Conservation (phyloP, 345 rosid species). For the Lepidium didymum region DNA sequence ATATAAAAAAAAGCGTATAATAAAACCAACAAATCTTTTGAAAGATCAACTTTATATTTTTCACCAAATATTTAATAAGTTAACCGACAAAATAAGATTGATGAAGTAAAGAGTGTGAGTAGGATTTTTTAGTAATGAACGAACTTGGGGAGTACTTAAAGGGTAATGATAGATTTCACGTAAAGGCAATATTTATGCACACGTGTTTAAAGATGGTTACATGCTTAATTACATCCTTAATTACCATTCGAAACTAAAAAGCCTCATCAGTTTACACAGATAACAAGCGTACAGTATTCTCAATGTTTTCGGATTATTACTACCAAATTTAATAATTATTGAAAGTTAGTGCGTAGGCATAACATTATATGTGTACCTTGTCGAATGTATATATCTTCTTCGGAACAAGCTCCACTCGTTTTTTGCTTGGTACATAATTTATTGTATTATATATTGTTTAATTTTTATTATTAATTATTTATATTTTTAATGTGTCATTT, state of each 20-base stretch:
- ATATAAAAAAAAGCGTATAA: not conserved
- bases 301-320: not conserved
- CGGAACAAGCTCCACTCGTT: not conserved
- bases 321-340: not conserved
- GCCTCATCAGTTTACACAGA: not conserved
- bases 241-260: not conserved
- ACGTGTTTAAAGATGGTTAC: not conserved
- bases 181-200: constrained; percentile 12
- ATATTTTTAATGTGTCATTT: not conserved
- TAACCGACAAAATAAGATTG: not conserved
- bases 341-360: not conserved
- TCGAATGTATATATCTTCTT: constrained; percentile 2
- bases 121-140: constrained; percentile 15
- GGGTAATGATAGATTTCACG: constrained; percentile 14
- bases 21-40: not conserved
- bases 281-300: not conserved
- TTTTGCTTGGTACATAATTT: not conserved
- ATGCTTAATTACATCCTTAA: not conserved
- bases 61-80: not conserved
- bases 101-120: not conserved
- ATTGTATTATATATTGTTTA: too few species aligned
- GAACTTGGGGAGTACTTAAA: constrained; percentile 15
- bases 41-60: not conserved
- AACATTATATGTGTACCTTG: not conserved
- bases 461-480: not conserved